These are phyloP conservation scores for Mycena rebaudengoi DNA, from an alignment of 768 basidiomycete species.

Conservation along the genomic window DNA sequence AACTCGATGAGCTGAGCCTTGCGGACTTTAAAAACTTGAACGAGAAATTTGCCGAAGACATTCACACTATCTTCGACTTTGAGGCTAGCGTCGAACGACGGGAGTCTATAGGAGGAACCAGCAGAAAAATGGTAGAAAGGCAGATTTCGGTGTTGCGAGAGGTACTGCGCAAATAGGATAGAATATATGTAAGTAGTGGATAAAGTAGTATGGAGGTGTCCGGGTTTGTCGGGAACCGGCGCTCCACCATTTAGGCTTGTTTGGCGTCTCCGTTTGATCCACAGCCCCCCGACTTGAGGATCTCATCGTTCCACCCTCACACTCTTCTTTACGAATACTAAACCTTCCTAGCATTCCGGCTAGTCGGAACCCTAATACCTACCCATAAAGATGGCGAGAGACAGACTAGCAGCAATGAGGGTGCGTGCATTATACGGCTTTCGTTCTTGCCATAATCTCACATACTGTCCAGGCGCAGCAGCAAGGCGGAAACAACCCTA, in stretches of 20 bases:
- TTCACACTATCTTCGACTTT: conserved; percentile 90
- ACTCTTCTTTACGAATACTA: conserved; percentile 25
- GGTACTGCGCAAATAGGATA: conserved; percentile 50
- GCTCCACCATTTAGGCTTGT: not conserved
- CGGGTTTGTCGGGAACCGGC: not conserved
- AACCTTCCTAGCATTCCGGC: conserved; percentile 29
- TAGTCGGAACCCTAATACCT: too few relatives aligned
- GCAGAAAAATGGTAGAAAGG: conserved; percentile 81
- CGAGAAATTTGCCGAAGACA: conserved; percentile 82
- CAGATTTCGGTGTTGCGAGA: conserved; percentile 83
- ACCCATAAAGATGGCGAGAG: conserved; percentile 88
- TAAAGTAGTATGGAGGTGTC: not conserved
- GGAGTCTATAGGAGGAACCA: conserved; percentile 92
- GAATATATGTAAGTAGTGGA: not conserved
- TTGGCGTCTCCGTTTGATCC: not conserved
- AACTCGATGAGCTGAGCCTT: conserved; percentile 82
- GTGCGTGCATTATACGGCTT: conserved; percentile 48
- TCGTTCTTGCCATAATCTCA: conserved; percentile 13
- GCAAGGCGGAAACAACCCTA: conserved; percentile 60
- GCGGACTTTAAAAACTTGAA: conserved; percentile 82
- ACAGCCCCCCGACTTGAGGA: not conserved
- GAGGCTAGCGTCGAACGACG: conserved; percentile 94
- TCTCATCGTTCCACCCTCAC: conserved; percentile 4
- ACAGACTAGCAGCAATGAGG: conserved; percentile 89
- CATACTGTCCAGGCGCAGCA: conserved; percentile 67